Percentiles rank a stretch among this genome's conserved stretches.
Conservation (phyloP, 192 early-diverging fungal genomes). For the Cladochytrium replicatum region DNA sequence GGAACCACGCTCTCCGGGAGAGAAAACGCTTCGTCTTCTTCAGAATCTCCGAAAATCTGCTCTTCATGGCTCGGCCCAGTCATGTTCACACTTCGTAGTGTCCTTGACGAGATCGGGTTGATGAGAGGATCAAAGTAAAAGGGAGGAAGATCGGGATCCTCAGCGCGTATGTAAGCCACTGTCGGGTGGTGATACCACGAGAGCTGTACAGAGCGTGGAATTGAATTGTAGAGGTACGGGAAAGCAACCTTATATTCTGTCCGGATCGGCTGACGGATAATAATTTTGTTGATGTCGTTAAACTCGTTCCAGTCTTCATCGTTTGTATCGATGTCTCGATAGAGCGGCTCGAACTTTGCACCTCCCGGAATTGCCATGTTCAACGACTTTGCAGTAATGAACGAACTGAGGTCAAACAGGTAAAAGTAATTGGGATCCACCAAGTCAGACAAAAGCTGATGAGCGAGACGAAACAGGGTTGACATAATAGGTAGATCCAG, state of each 20-base stretch:
- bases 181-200: slow-evolving; percentile 91
- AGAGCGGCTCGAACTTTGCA: slow-evolving; percentile 94
- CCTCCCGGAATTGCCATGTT: slow-evolving; percentile 98
- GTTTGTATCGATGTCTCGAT: slow-evolving; percentile 87
- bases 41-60: slow-evolving; percentile 53
- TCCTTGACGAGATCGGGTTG: slow-evolving; percentile 91
- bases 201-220: slow-evolving; percentile 85
- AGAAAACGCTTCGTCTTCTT: slow-evolving; percentile 69
- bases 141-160: slow-evolving; percentile 92
- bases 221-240: slow-evolving; percentile 95
- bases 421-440: slow-evolving; percentile 98
- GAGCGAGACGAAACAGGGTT: slow-evolving; percentile 82
- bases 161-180: slow-evolving; percentile 75
- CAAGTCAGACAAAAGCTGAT: slow-evolving; percentile 87
- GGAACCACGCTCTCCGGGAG: slow-evolving; percentile 71
- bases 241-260: slow-evolving; percentile 99
- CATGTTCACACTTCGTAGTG: slow-evolving; percentile 37
- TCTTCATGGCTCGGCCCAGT: slow-evolving; percentile 68
- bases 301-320: slow-evolving; percentile 99
- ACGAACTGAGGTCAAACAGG: slow-evolving; percentile 87
- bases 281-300: slow-evolving; percentile 99
- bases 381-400: slow-evolving; percentile 94
- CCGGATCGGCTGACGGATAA: slow-evolving; percentile 95
- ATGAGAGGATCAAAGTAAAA: slow-evolving; percentile 97
- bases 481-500: slow-evolving; percentile 91